phyloP scores from a whole-genome alignment of 2,329 filamentous ascomycete species.

The Xylariaceae sp. region DNA sequence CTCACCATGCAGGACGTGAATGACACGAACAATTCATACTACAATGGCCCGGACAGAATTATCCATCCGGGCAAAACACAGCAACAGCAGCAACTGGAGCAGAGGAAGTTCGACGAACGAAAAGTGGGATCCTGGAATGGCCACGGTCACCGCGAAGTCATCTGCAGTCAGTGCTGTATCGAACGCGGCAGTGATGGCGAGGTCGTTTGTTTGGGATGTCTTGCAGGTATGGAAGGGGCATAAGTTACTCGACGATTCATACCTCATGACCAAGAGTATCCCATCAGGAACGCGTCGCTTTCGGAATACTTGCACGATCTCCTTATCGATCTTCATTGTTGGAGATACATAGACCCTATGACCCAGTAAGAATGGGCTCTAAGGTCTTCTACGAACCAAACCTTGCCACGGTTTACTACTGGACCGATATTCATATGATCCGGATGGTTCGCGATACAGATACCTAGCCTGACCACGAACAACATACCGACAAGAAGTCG shows the following conservation, averaged over 20 bases:
- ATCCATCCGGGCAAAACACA: conserved; percentile 9
- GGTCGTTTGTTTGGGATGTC: conserved; percentile 60
- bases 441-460: too few relatives aligned
- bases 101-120: not conserved
- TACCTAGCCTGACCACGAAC: too few relatives aligned
- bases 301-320: too few relatives aligned
- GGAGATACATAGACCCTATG: too few relatives aligned
- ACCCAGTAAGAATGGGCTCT: too few relatives aligned
- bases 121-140: conserved; percentile 32
- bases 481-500: too few relatives aligned
- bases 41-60: not conserved
- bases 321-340: too few relatives aligned
- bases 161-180: conserved; percentile 65
- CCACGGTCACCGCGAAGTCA: conserved; percentile 45
- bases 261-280: not conserved
- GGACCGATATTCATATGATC: too few relatives aligned
- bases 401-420: too few relatives aligned
- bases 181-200: conserved; percentile 61
- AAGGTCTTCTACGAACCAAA: too few relatives aligned
- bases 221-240: conserved; percentile 40
- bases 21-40: conserved; percentile 21
- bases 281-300: too few relatives aligned
- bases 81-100: conserved; percentile 15
- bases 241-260: conserved; percentile 23
- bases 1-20: conserved; percentile 49